Evolutionary conservation across 805 yeast genomes (phyloP), one percentile per base, ranked within the genome.

Genomic region (Wickerhamomyces bovis): DNA sequence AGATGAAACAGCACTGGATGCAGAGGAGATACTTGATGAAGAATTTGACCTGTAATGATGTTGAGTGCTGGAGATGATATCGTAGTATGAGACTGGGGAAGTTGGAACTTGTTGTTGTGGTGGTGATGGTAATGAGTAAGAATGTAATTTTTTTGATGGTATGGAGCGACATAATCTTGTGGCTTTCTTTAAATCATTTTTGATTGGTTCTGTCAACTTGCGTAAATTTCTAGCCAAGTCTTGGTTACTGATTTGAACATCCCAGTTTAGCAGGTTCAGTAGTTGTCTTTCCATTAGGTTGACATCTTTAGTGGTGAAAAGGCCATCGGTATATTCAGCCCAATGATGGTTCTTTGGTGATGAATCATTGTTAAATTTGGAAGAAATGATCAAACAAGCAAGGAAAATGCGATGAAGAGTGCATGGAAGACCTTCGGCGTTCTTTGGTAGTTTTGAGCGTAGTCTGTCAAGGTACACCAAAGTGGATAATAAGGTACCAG

Each of bases 261-360:
- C 83, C 89, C 90, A 85, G 64, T 83, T 76, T 60, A 85, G 67
- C 43, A 85, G 69, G 58, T 73, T 78, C 44, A 85, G 69, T 49
- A 85, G 68, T 64, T 85, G 92, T 61, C 88, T 77, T 66, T 85
- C 95, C 89, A 85, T 85, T 51, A 84, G 69, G 63, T 84, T 85
- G 53, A 85, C 79, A 62, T 85, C 95, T 52, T 80, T 80, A 46
- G 74, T 65, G 41, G 72, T 68, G 66, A 85, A 84, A 38, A 85
- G 70, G 2, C 87, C 89, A 57, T 85, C 89, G 6, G 92, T 82
- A 65, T 83, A 83, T 55, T 75, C 77, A 38, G 88, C 81, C 95
- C 95, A 85, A 64, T 85, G 89, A 53, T 72, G 71, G 66, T 85
- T 85, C 59, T 83, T 80, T 50, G 92, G 89, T 12, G 87, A 80